Base-by-base conservation (phyloP, 2,329 filamentous ascomycete genomes). In the Botrytis squamosa region DNA sequence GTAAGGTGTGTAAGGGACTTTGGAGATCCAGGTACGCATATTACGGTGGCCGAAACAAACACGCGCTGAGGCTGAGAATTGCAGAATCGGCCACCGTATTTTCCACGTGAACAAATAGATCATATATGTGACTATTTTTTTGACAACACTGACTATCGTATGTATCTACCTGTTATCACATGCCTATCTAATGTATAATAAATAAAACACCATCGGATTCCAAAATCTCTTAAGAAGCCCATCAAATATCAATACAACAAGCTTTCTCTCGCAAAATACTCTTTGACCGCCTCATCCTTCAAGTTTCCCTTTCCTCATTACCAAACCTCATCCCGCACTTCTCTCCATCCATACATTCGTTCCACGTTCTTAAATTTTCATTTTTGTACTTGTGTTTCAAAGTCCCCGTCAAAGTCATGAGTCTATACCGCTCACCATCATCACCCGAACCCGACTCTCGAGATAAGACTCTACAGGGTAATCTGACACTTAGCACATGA, bases 11-110 rank as follows among this genome's bases (percentile, higher is more conserved):
- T 8, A 18, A 62, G 12, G 22, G 22, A 62, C 6, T 38, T 63
- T 14, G 22, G 36, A 38, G 57, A 38, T 36, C 2, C 20, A 36
- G 25, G 6, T 40, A 1, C 14, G 20, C 6, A 63, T 3, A n/a
- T n/a, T 63, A 42, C 36, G 60, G 38, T 42, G 38, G 25, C 60
- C 60, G 60, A n/a, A 16, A 42, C 1, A n/a, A 6, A 1, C 3
- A 25, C 4, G 1, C 25, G 3, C 1, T 5, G 25, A 8, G 7
- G 14, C 4, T 9, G n/a, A 63, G 7, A 18, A 7, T 16, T 4
- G 1, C 16, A 22, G 38, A 63, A 25, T 22, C 6, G 38, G 36
- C 60, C 36, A 63, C 60, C 36, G 60, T 63, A 63, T 18, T n/a
- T 18, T 29, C 3, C 6, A n/a, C 22, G 12, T 42, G 22, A n/a